A percentile compares a stretch with the other conserved stretches of the same genome.
Evolutionary conservation across 495 filamentous ascomycete genomes (phyloP).

Genomic region (Penicillium subrubescens): DNA sequence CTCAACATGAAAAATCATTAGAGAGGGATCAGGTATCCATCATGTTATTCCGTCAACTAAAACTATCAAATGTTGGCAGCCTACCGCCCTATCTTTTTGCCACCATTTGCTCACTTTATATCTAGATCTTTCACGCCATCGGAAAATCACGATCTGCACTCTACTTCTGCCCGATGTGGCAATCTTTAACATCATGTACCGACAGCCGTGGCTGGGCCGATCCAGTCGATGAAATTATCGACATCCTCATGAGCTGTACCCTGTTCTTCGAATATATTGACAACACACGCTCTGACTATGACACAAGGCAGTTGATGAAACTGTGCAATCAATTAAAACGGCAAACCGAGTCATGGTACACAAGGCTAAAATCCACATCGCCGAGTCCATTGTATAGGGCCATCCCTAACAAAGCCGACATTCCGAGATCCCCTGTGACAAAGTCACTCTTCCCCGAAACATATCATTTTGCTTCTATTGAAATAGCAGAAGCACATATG

Average conservation of each 20-base stretch:
- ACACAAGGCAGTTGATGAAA: conserved; percentile 1
- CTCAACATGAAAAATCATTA: conserved; percentile 12
- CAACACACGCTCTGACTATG: background rate
- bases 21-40: conserved; percentile 11
- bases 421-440: background rate
- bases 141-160: conserved; percentile 20
- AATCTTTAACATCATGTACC: conserved; percentile 3
- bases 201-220: background rate
- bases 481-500: conserved; percentile 16
- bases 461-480: conserved; percentile 13
- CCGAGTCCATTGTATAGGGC: conserved; percentile 5
- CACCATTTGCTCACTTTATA: background rate
- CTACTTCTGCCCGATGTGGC: conserved; percentile 19
- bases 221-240: conserved; percentile 17
- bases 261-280: conserved; percentile 10
- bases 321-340: background rate
- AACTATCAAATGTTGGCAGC: conserved; percentile 16
- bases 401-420: conserved; percentile 6
- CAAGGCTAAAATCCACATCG: background rate
- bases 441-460: conserved; percentile 5
- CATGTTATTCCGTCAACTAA: conserved; percentile 17
- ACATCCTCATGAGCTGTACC: conserved; percentile 22
- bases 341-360: conserved; percentile 12
- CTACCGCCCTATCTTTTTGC: background rate
- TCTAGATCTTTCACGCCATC: conserved; percentile 19